Conservation (phyloP, 306 rosid species). For the Mucuna pruriens region DNA sequence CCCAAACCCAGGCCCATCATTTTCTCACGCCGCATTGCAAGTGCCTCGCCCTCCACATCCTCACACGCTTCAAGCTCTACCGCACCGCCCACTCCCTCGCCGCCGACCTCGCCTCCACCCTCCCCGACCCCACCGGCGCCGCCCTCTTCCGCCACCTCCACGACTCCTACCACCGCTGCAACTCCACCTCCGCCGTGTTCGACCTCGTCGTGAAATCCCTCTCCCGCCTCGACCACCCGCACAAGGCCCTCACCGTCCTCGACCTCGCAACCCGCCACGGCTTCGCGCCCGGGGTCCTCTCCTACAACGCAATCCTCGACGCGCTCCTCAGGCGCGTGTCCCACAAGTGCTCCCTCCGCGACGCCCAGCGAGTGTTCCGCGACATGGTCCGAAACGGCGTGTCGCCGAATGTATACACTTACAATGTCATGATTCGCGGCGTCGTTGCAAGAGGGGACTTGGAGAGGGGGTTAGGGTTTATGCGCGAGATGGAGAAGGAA, state of each 20-base stretch:
- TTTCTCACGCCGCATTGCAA: slow-evolving; percentile 70
- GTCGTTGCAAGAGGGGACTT: slow-evolving; percentile 54
- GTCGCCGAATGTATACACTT: slow-evolving; percentile 78
- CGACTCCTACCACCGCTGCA: slow-evolving; percentile 54
- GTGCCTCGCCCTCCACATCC: slow-evolving; percentile 85
- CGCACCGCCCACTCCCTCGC: slow-evolving; percentile 76
- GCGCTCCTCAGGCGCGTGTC: slow-evolving; percentile 45
- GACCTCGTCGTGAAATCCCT: slow-evolving; percentile 79
- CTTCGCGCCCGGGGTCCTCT: slow-evolving; percentile 65
- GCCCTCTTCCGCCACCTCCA: slow-evolving; percentile 59
- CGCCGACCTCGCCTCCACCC: slow-evolving; percentile 55
- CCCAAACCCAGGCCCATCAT: slow-evolving; percentile 43
- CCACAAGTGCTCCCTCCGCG: neutral
- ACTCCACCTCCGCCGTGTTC: slow-evolving; percentile 73
- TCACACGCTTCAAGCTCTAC: slow-evolving; percentile 81
- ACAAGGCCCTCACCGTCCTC: slow-evolving; percentile 61
- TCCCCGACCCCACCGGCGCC: slow-evolving; percentile 46
- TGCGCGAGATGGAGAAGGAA: slow-evolving; percentile 66
- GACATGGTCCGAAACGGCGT: slow-evolving; percentile 68
- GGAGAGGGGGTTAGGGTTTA: slow-evolving; percentile 54
- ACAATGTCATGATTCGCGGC: slow-evolving; percentile 82
- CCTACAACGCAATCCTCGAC: slow-evolving; percentile 74
- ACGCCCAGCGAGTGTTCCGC: slow-evolving; percentile 52
- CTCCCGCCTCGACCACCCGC: slow-evolving; percentile 52
- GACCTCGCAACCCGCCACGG: slow-evolving; percentile 62